phyloP scores from a whole-genome alignment of 2,329 filamentous ascomycete species.

The Sarocladium brachiariae region DNA sequence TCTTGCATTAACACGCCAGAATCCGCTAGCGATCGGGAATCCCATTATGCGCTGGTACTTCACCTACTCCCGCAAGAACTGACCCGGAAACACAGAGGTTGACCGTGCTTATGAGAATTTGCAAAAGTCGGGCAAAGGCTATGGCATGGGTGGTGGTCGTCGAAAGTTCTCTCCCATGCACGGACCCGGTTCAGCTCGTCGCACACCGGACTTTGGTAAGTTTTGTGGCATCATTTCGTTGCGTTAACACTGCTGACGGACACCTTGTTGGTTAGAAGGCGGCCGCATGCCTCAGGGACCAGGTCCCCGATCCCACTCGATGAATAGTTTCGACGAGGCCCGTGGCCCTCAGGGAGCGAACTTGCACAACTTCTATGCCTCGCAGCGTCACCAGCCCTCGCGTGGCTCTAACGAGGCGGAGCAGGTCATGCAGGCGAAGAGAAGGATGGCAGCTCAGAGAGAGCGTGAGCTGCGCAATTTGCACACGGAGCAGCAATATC shows the following conservation, averaged over 20 bases:
- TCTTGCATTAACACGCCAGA: background rate
- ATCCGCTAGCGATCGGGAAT: background rate
- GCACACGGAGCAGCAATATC: conserved; percentile 99
- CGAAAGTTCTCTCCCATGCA: conserved; percentile 61
- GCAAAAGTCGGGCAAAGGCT: conserved; percentile 93
- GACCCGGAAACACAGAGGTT: conserved; percentile 59
- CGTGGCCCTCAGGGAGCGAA: conserved; percentile 64
- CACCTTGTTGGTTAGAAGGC: conserved; percentile 42
- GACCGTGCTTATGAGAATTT: conserved; percentile 94
- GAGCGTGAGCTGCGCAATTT: conserved; percentile 99
- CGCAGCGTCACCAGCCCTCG: conserved; percentile 83
- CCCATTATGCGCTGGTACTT: too few relatives aligned
- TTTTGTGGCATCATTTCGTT: conserved; percentile 14
- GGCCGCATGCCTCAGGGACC: conserved; percentile 59
- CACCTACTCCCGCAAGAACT: too few relatives aligned
- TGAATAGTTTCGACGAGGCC: conserved; percentile 74
- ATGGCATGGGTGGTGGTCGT: conserved; percentile 61
- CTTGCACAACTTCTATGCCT: conserved; percentile 89
- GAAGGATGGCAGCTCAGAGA: conserved; percentile 97
- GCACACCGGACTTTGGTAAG: conserved; percentile 20
- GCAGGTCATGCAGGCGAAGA: conserved; percentile 98
- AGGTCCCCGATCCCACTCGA: conserved; percentile 70
- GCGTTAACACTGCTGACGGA: background rate
- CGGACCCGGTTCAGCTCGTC: conserved; percentile 11
- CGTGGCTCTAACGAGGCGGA: conserved; percentile 84